Evolutionary conservation across 371 early-diverging fungal species (phyloP), one percentile per base, ranked within the genome.

Genomic region (Rhizopus stolonifer): DNA sequence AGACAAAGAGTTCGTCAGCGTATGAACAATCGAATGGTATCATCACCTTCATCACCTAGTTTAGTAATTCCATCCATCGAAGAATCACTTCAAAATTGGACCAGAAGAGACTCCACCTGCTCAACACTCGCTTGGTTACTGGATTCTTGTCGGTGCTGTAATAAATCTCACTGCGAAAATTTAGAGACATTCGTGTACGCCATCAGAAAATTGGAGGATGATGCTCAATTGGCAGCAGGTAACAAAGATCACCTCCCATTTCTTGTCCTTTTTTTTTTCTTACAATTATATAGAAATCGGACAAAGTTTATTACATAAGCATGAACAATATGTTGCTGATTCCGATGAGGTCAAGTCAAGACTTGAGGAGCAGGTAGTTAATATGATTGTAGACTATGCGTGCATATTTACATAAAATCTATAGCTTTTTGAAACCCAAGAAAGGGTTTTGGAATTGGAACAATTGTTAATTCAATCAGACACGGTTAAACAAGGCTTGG

Each of bases 211-310:
- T 48, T 77, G 17, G 77, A 77, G 48, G 49, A 52, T 5, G 73
- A 77, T 52, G 47, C 70, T 55, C 67, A 71, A 42, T 52, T 77
- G 36, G 77, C 77, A 40, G 77, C 77, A 40, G 77, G 77, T 72
- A 72, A 55, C 4, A 22, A 19, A 36, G 7, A 34, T 26, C 9
- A 15, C 13, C n/a, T n/a, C n/a, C n/a, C n/a, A n/a, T 32, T 4
- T 46, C 14, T 46, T 38, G 32, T 24, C 9, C 22, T 52, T 34
- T 52, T 36, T 36, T 14, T 36, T 36, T 8, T 5, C n/a, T 36
- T 21, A 44, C 14, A 18, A n/a, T n/a, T 24, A 29, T 29, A 39
- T 44, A 64, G 77, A 70, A 50, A 77, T 77, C 38, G 77, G 77
- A 19, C 77, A 77, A 48, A 65, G 71, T 43, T 48, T 77, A 23